Evolutionary conservation across 179 eudicot species (phyloP), one percentile per base, ranked within the genome.

Genomic region (Spergularia azorica): DNA sequence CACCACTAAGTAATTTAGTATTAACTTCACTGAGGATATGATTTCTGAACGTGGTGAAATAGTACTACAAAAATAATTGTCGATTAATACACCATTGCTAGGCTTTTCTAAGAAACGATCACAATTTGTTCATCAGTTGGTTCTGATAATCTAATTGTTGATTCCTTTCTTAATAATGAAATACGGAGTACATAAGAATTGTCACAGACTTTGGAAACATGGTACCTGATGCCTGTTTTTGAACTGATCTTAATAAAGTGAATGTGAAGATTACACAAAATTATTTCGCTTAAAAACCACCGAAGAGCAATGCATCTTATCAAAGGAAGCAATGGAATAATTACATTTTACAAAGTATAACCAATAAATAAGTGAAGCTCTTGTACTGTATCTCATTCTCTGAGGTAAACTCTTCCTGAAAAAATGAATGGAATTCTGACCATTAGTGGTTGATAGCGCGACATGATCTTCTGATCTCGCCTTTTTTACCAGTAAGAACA

Each of bases 381-480:
- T 70, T n/a, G 32, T n/a, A n/a, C n/a, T n/a, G n/a, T 15, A 54
- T 67, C 50, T 51, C 39, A 68, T 68, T 55, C 32, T 26, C 32
- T 26, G 32, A 26, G 32, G 32, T 26, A 2, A 26, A 26, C 32
- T 26, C 32, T 26, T 26, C 32, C 32, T 26, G 32, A 26, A 26
- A 26, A 67, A 6, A 26, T 41, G 43, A 54, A 17, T 32, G 15
- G 6, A 70, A 13, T 54, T 9, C 43, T 70, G 63, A 71, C 54
- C 52, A 57, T 16, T 41, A 43, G n/a, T 41, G 75, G 78, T 76
- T 76, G n/a, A 46, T 68, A 5, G 36, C 67, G 63, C 73, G 57
- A 39, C 79, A 76, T 58, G 73, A 57, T 67, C 71, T 58, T 60
- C 79, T 67, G 12, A 76, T 68, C 74, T 76, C 36, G 26, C 79